These are phyloP conservation scores for Tinospora cordifolia DNA, from an alignment of 164 flowering plant species.

Conservation along the genomic window DNA sequence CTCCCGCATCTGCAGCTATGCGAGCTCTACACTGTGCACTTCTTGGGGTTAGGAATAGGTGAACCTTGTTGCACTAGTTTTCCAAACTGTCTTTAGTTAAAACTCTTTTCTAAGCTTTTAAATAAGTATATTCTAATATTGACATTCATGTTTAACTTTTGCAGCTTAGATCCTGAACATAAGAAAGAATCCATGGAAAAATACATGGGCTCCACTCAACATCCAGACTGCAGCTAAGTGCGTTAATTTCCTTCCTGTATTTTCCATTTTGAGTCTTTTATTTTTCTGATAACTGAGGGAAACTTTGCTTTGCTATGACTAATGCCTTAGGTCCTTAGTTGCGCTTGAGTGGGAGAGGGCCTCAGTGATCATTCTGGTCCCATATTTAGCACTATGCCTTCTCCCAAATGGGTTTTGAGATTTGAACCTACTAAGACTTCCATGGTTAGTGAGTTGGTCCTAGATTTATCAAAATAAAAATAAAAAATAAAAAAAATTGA, in stretches of 20 bases:
- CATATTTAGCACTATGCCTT: no score
- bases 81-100: background rate
- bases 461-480: no score
- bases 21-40: slow-evolving; percentile 80
- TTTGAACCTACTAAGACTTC: no score
- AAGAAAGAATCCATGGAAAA: slow-evolving; percentile 85
- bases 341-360: no score
- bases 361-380: no score
- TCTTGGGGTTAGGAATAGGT: slow-evolving; percentile 96
- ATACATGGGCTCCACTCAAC: slow-evolving; percentile 53
- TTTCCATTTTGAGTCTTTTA: no score
- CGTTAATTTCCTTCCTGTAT: background rate
- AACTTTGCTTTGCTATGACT: no score
- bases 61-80: background rate
- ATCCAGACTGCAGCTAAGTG: slow-evolving; percentile 23
- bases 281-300: no score
- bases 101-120: background rate
- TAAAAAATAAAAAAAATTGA: no score
- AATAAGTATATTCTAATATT: background rate
- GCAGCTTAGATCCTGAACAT: slow-evolving; percentile 94
- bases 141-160: slow-evolving; percentile 9
- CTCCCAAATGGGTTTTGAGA: no score
- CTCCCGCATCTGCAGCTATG: slow-evolving; percentile 87
- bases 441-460: no score
- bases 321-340: no score